phyloP scores from a whole-genome alignment of 176 grass and related monocot species.

The Phragmites australis region DNA sequence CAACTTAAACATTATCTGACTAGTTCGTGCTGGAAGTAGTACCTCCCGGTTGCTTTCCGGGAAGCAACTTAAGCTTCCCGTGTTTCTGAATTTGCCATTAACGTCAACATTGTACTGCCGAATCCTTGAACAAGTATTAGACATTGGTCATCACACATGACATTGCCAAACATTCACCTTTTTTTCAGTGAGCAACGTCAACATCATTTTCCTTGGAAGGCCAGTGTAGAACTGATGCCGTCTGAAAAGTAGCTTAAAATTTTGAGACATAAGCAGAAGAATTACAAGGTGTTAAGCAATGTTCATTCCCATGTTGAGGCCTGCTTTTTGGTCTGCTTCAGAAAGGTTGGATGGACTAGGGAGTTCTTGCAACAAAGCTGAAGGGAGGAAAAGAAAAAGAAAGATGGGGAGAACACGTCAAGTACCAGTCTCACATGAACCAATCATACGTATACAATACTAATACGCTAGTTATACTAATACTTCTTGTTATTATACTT shows the following conservation, averaged over 20 bases:
- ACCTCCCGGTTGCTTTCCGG: not conserved
- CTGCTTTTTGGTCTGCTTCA: slow-evolving; percentile 4
- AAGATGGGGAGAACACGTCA: slow-evolving; percentile 21
- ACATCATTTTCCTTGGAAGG: not conserved
- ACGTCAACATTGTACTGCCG: not conserved
- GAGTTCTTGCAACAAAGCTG: not conserved
- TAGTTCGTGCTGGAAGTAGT: not conserved
- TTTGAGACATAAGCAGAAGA: slow-evolving; percentile 15
- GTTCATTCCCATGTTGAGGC: not conserved
- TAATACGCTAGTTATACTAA: not conserved
- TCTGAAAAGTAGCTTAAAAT: slow-evolving; percentile 15
- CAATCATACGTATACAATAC: not conserved
- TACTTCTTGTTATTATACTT: not conserved
- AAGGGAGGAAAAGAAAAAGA: not conserved
- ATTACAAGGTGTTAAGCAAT: slow-evolving; percentile 24
- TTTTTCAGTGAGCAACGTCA: not conserved
- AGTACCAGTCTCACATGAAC: not conserved
- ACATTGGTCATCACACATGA: not conserved
- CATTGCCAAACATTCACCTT: not conserved
- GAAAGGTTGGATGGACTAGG: not conserved
- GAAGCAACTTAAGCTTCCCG: not conserved
- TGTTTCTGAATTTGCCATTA: not conserved
- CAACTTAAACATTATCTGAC: not conserved
- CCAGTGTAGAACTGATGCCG: slow-evolving; percentile 10
- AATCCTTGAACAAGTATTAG: not conserved